Base-by-base conservation (phyloP, 164 flowering plant genomes). In the Santalum album region DNA sequence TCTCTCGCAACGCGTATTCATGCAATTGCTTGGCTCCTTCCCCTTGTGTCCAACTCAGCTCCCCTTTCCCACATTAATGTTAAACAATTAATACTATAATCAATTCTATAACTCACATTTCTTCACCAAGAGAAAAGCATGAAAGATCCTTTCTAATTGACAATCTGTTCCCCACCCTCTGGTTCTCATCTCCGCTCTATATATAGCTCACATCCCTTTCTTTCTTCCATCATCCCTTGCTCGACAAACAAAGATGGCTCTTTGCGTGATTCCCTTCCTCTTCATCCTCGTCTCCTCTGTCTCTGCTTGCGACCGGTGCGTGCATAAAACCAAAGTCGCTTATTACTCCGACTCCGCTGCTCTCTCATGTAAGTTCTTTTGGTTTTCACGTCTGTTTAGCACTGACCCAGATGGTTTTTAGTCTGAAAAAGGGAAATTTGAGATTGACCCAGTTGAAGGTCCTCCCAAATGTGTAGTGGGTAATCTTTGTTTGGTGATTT, bases 251-350 rank as follows among this genome's bases (percentile, higher is more conserved):
- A 9, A 29, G 34, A 29, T 4, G 34, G 34, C 9, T 42, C 54
- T 74, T 15, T 68, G 59, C 64, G 57, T 69, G 26, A 25, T 75
- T 61, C 56, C 73, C 62, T 35, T 75, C 62, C 56, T 74, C 62
- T 25, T 51, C 64, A 49, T 73, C 25, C 56, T 80, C 11, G 15
- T 71, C 40, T 77, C 84, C 16, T 77, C 77, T 56, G 82, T 78
- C 1, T 35, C 57, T 53, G 90, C 84, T 45, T 87, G 98, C 59
- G 96, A 84, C 72, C 80, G 90, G 36, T 90, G 98, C 29, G 67
- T 82, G 26, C 85, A 80, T 59, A 80, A 72, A 64, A 40, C 79
- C 54, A 85, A 76, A 54, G 98, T 73, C 59, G 74, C 89, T 49
- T 80, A 66, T 63, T 82, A 72, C 75, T 66, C 73, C 51, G 68